phyloP scores from a whole-genome alignment of 257 asterid species.

The Fraxinus cuspidata region DNA sequence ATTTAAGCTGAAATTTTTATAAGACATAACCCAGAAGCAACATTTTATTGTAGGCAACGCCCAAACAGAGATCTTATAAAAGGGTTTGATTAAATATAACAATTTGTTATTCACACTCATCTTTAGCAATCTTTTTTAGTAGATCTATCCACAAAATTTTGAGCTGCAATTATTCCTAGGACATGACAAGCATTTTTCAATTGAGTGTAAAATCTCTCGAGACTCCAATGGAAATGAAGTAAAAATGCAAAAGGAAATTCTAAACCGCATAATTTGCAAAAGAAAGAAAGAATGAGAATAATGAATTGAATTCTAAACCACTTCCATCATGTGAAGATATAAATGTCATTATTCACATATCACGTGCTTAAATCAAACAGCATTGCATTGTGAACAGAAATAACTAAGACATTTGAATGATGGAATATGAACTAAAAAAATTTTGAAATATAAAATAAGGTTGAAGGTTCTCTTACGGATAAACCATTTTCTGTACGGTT shows the following conservation, averaged over 20 bases:
- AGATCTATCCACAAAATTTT: neutral
- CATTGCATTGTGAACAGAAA: neutral
- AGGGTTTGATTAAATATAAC: neutral
- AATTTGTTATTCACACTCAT: neutral
- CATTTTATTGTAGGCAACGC: neutral
- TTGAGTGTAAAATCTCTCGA: neutral
- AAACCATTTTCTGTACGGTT: slow-evolving; percentile 93
- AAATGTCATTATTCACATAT: neutral
- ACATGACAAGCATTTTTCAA: neutral
- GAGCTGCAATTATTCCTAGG: neutral
- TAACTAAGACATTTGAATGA: neutral
- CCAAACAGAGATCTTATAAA: neutral
- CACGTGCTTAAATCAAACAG: slow-evolving; percentile 1
- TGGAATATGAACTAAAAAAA: slow-evolving; percentile 1
- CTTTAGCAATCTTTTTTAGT: neutral
- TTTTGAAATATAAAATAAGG: slow-evolving; percentile 18
- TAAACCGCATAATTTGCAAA: neutral
- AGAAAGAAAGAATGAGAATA: neutral
- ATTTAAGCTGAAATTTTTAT: neutral
- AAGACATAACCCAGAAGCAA: neutral
- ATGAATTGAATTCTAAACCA: neutral
- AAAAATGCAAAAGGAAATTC: neutral
- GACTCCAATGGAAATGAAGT: slow-evolving; percentile 5
- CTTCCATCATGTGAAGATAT: slow-evolving; percentile 10
- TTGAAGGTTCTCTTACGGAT: slow-evolving; percentile 66